A percentile compares a stretch with the other conserved stretches of the same genome.
phyloP scores from a whole-genome alignment of 2,329 filamentous ascomycete genomes.

The Pyrenophora seminiperda region DNA sequence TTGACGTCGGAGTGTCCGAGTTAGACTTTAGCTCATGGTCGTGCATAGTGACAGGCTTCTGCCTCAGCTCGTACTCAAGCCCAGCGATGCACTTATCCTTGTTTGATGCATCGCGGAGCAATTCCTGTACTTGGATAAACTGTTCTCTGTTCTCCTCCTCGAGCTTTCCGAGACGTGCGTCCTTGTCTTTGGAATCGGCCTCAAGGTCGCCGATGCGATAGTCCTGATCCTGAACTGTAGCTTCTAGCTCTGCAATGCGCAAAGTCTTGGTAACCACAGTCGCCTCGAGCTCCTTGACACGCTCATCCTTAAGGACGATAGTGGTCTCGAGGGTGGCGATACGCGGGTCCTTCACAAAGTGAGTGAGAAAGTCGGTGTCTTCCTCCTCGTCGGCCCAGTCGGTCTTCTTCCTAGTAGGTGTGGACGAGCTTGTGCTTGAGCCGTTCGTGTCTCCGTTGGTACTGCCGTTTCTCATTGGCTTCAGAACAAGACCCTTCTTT shows the following conservation, averaged over 20 bases:
- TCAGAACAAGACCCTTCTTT: conserved; percentile 10
- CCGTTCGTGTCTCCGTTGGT: background rate
- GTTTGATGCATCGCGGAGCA: conserved; percentile 21
- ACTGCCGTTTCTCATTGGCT: conserved; percentile 6
- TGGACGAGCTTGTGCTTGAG: background rate
- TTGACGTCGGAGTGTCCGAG: background rate
- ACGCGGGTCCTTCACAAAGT: background rate
- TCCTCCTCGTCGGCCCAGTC: conserved; percentile 30
- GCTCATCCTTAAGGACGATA: conserved; percentile 10
- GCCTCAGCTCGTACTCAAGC: conserved; percentile 19
- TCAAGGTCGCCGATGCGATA: conserved; percentile 11
- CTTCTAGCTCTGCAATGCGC: conserved; percentile 19
- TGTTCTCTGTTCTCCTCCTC: conserved; percentile 10
- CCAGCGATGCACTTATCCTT: conserved; percentile 21
- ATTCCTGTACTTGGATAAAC: conserved; percentile 17
- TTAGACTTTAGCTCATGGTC: conserved; percentile 11
- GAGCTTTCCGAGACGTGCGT: conserved; percentile 5
- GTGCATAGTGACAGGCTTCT: conserved; percentile 12
- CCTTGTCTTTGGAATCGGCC: background rate
- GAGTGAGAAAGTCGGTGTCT: conserved; percentile 19
- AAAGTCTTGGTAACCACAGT: conserved; percentile 9
- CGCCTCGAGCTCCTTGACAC: conserved; percentile 19
- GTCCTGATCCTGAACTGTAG: conserved; percentile 7
- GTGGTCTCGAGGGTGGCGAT: conserved; percentile 2
- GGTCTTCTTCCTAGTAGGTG: conserved; percentile 7